Evolutionary conservation across 805 yeast species (phyloP).

Genomic region (Blastobotrys mokoenaii): DNA sequence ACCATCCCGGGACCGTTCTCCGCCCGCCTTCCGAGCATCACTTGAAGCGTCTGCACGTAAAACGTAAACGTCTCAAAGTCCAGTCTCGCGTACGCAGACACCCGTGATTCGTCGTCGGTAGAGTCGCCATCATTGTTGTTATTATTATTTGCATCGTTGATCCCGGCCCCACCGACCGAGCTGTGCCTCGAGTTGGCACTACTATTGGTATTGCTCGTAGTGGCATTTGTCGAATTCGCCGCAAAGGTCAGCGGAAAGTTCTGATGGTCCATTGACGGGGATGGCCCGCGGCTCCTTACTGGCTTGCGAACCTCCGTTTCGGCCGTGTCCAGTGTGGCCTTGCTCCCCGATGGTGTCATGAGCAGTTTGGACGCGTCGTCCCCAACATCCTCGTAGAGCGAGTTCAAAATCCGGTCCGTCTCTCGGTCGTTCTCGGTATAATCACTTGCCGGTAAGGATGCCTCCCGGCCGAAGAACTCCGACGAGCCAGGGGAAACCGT

Average conservation of each 20-base stretch:
- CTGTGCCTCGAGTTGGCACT: not conserved
- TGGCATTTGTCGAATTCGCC: conserved; percentile 4
- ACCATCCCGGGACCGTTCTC: conserved; percentile 48
- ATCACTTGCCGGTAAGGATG: too few relatives aligned
- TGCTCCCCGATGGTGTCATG: not conserved
- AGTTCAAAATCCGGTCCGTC: too few relatives aligned
- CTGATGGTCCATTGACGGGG: conserved; percentile 1
- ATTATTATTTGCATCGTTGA: conserved; percentile 4
- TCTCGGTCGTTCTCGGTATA: too few relatives aligned
- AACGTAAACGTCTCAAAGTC: conserved; percentile 92
- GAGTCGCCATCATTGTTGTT: not conserved
- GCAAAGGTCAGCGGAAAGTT: conserved; percentile 18
- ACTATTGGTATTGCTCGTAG: not conserved
- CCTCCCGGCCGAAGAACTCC: too few relatives aligned
- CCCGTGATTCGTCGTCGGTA: conserved; percentile 19
- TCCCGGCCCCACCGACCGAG: conserved; percentile 6
- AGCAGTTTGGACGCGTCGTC: not conserved
- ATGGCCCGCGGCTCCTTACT: too few relatives aligned
- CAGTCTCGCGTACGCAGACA: conserved; percentile 41
- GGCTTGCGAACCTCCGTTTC: not conserved
- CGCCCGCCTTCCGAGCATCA: conserved; percentile 81
- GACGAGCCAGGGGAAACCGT: too few relatives aligned
- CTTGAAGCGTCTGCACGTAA: conserved; percentile 93
- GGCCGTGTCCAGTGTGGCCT: not conserved
- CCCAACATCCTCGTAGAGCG: too few relatives aligned